Base-by-base conservation (phyloP, 73 alveolate genomes). In the Tetrahymena malaccensis region DNA sequence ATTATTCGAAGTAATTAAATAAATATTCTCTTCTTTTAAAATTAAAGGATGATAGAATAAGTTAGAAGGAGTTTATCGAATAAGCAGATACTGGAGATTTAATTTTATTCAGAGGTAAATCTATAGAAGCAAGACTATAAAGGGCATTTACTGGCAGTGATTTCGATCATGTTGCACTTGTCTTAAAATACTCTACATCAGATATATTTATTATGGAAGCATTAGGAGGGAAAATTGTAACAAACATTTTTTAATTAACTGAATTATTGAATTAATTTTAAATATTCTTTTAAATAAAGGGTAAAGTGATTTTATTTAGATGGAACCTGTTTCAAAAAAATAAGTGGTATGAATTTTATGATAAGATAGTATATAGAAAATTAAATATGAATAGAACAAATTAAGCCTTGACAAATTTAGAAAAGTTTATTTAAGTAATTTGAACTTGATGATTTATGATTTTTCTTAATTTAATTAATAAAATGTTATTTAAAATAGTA, bases 141-240 rank as follows among this genome's bases (percentile, higher is more conserved):
- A 96, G 99, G 57, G 56, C 97, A 34, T 55, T 98, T 31, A 98
- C 99, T 21, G 93, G 98, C 3, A 85, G 98, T 50, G 97, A 98
- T 55, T 97, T 97, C 94, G 99, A 98, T 96, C 99, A 98, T 95
- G 98, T 98, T 6, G 99, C 99, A 9, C 43, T 98, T 83, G 89
- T 98, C 15, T 85, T 98, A 44, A 93, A 96, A 94, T 97, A 84
- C 93, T 34, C 96, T n/a, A 93, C 96, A 34, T 98, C 98, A 9
- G 93, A 96, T 89, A 43, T 98, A 25, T 97, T 85, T 31, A 12
- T 98, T 43, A 96, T 98, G 55, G 99, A 98, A 93, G 97, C 98
- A 84, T 94, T 98, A 21, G 97, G 98, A 31, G 95, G 93, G 57
- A 55, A 96, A 83, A 98, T 98, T 43, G 99, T 97, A 13, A 40